A percentile compares a stretch with the other conserved stretches of the same genome.
These are phyloP conservation scores for Sphenostylis stenocarpa DNA, from an alignment of 306 rosid genomes.

Conservation along the genomic window DNA sequence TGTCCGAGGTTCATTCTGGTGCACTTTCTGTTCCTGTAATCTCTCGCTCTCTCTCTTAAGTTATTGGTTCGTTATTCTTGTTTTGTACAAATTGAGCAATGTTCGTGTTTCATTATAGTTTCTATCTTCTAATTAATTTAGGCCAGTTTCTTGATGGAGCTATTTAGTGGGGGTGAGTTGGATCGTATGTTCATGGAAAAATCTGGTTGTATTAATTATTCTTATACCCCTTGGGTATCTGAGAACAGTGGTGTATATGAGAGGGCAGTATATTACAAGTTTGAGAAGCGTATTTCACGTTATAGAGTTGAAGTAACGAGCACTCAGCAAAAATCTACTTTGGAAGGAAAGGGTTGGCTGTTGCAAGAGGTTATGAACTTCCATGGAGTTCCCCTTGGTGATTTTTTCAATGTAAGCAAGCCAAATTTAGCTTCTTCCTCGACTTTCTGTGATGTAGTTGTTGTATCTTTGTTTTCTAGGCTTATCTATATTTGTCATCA, in stretches of 20 bases:
- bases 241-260: conserved; percentile 63
- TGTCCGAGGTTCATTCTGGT: conserved; percentile 76
- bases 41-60: conserved; percentile 29
- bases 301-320: conserved; percentile 86
- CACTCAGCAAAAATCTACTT: conserved; percentile 61
- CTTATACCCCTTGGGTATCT: conserved; percentile 85
- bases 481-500: background rate
- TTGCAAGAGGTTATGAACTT: conserved; percentile 88
- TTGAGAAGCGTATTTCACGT: conserved; percentile 67
- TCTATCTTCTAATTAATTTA: conserved; percentile 41
- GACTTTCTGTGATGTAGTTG: conserved; percentile 12
- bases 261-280: conserved; percentile 77
- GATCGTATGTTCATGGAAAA: conserved; percentile 81
- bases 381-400: conserved; percentile 87
- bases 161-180: conserved; percentile 76
- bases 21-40: conserved; percentile 65
- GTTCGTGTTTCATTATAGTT: conserved; percentile 15
- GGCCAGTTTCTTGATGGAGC: conserved; percentile 73
- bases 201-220: conserved; percentile 74
- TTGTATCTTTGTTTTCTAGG: background rate
- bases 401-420: conserved; percentile 71
- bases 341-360: conserved; percentile 71
- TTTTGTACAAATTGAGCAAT: background rate
- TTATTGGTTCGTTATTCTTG: conserved; percentile 5
- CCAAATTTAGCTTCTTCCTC: conserved; percentile 22